phyloP scores from a whole-genome alignment of 176 grass and related monocot species.

The Aegilops longissima region DNA sequence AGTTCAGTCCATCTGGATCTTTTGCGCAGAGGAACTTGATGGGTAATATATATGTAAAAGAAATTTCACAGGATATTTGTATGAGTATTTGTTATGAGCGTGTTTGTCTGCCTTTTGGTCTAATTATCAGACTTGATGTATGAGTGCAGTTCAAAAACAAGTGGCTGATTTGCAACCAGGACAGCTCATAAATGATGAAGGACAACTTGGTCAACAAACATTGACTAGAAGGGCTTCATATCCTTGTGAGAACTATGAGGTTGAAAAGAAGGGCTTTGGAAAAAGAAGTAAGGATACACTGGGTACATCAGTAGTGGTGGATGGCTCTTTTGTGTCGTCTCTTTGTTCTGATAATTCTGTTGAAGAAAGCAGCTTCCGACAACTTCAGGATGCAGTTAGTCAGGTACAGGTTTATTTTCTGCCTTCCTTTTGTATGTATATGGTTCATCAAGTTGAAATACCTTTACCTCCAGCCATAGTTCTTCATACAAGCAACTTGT shows the following conservation, averaged over 20 bases:
- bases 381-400: constrained; percentile 81
- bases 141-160: constrained; percentile 43
- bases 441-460: constrained; percentile 18
- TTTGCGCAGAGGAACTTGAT: constrained; percentile 38
- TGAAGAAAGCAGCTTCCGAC: constrained; percentile 68
- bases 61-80: not conserved
- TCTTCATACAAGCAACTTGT: constrained; percentile 7
- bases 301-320: constrained; percentile 48
- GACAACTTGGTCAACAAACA: constrained; percentile 41
- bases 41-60: constrained; percentile 37
- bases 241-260: constrained; percentile 49
- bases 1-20: constrained; percentile 46
- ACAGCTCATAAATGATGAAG: constrained; percentile 24
- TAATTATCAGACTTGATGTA: constrained; percentile 24
- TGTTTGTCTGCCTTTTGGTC: constrained; percentile 14
- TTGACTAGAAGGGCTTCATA: constrained; percentile 40
- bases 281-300: constrained; percentile 42
- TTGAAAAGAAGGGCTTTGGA: constrained; percentile 25
- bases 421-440: not conserved
- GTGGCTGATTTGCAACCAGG: constrained; percentile 24
- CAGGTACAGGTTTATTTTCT: constrained; percentile 55
- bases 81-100: not conserved
- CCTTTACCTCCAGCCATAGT: not conserved
- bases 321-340: constrained; percentile 53
- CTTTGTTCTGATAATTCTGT: constrained; percentile 59